Evolutionary conservation across 139 green algal species (phyloP), one percentile per base, ranked within the genome.

Genomic region (Tetraselmis chui): DNA sequence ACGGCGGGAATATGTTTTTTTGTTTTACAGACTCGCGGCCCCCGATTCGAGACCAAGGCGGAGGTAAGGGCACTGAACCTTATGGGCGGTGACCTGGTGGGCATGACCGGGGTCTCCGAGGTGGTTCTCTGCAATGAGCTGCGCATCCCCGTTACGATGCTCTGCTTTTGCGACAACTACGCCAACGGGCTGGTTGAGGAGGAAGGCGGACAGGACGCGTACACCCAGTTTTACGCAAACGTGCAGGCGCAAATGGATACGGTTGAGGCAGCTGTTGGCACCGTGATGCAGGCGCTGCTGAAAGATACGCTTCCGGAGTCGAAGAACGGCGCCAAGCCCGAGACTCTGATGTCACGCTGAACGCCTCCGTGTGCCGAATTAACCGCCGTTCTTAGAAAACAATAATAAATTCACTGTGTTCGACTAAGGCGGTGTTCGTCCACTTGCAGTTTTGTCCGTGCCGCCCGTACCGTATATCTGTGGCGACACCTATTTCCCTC

Each of bases 91-190:
- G 74, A 77, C 74, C 26, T 77, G 74, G 74, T 77, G 5, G 74
- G 74, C 26, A 77, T 77, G 74, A 77, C 74, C 23, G 74, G 74
- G 23, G 74, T 77, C 23, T 28, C 5, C 74, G 74, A 77, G 74
- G 74, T 77, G 74, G 74, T 77, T 22, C 74, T 77, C 23, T 77
- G 74, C 74, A 77, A 77, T 25, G 74, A 77, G 74, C 74, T 77
- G 26, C 25, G n/a, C 26, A 28, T 77, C 74, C 74, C 74, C 74
- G 74, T 77, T 2, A 77, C 74, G 26, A 77, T 77, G 74, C 26
- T 77, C 26, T 77, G 74, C 74, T 77, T 77, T 25, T 77, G 74
- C 74, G 74, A 77, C 74, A 77, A 77, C n/a, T 77, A 29, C 26
- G 74, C 74, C 74, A 77, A 77, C 74, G 74, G 74, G 26, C 25